Conservation (phyloP, 75 land plant species). For the Cryptomeria japonica region DNA sequence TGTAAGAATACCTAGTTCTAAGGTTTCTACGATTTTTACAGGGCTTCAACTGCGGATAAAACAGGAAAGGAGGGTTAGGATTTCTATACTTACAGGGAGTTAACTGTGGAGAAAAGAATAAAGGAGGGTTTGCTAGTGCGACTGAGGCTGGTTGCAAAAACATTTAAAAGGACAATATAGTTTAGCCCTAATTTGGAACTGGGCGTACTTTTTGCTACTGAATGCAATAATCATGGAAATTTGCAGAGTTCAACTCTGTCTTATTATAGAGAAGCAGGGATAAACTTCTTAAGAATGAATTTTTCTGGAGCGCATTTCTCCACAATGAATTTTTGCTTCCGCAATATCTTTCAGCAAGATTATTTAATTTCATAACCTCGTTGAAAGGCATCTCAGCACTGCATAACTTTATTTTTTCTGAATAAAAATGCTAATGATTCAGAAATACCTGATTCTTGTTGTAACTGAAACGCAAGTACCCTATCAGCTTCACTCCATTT, state of each 20-base stretch:
- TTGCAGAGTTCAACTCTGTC: background rate
- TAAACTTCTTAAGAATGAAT: background rate
- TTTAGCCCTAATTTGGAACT: background rate
- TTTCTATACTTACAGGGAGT: background rate
- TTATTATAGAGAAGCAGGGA: background rate
- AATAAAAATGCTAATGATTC: background rate
- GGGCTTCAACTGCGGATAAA: background rate
- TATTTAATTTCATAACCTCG: no score
- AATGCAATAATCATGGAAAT: background rate
- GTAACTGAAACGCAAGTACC: background rate
- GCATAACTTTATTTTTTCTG: background rate
- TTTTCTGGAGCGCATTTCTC: background rate
- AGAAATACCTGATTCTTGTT: background rate
- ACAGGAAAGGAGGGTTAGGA: background rate
- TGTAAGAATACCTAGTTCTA: background rate
- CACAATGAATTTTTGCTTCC: background rate
- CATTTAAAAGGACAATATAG: slow-evolving; percentile 12
- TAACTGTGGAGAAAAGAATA: background rate
- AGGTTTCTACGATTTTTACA: background rate
- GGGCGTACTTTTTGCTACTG: background rate
- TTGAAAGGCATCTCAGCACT: background rate
- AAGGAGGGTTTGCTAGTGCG: background rate
- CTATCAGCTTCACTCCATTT: background rate
- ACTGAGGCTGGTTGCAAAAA: slow-evolving; percentile 15
- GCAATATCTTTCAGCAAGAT: background rate